Evolutionary conservation across 257 asterid genomes (phyloP), one percentile per base, ranked within the genome.

Genomic region (Ballota nigra): DNA sequence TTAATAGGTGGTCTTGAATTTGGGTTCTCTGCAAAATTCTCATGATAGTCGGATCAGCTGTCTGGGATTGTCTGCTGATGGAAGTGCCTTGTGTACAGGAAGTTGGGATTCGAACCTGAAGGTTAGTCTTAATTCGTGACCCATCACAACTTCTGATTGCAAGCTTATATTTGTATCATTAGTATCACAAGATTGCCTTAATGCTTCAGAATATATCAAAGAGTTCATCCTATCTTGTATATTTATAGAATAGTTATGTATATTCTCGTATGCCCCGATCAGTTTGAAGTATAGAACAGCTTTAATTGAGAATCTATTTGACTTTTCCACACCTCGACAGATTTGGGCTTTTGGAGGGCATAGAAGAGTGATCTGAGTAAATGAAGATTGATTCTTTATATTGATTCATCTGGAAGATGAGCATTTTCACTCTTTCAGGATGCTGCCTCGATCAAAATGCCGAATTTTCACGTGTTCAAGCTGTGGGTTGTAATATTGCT

Each of bases 301-400:
- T 6, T 26, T 20, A 20, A 55, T 41, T 63, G 40, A 22, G 24
- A 70, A 43, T 70, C 58, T 55, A 16, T 19, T 11, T 18, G 18
- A 18, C 20, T 23, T 76, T 72, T 49, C 8, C 28, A 10, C 45
- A 1, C n/a, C 59, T 10, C 29, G 63, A 79, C 96, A 93, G 97
- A 93, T 93, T 78, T 93, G 98, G 98, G 98, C 98, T 18, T 94
- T 91, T 76, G 97, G 99, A 82, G 99, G 97, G 79, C 84, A 91
- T 73, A 79, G 98, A 77, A 91, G 73, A 78, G 98, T 91, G 83
- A 81, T 85, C 79, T 92, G 80, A 85, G 77, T 55, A 63, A 33
- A 61, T 43, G 72, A 65, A 74, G 60, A 45, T 71, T 26, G 62
- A 58, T 75, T 67, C 47, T 28, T 41, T 34, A 13, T 31, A 74